Conservation (phyloP, 371 early-diverging fungal genomes). For the Vairimorpha ceranae region DNA sequence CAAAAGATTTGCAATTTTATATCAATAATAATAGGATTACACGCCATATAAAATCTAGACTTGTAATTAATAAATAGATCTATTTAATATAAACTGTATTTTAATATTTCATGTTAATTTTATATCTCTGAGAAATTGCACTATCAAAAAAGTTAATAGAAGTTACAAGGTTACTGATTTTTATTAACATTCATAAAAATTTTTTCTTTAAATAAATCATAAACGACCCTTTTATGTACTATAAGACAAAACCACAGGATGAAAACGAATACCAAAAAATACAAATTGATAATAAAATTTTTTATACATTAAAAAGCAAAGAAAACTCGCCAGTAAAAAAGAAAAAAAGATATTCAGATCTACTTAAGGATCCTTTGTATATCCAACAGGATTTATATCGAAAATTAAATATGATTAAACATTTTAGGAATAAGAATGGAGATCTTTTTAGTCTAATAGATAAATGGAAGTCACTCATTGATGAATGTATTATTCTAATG, state of each 20-base stretch:
- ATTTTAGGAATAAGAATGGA: slow-evolving; percentile 40
- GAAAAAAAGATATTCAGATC: slow-evolving; percentile 52
- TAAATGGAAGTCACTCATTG: slow-evolving; percentile 41
- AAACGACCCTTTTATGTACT: slow-evolving; percentile 22
- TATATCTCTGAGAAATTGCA: too few species aligned
- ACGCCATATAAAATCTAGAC: not conserved
- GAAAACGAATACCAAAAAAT: slow-evolving; percentile 25
- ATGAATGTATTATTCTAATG: slow-evolving; percentile 39
- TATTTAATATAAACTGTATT: not conserved
- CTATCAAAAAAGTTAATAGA: too few species aligned
- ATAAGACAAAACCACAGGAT: slow-evolving; percentile 3
- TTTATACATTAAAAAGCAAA: slow-evolving; percentile 27
- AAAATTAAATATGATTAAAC: slow-evolving; percentile 50
- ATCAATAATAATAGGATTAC: slow-evolving; percentile 18
- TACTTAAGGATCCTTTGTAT: slow-evolving; percentile 49
- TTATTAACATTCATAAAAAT: too few species aligned
- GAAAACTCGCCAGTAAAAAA: not conserved
- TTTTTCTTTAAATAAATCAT: too few species aligned
- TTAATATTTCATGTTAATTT: not conserved
- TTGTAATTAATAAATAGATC: not conserved
- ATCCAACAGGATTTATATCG: slow-evolving; percentile 44
- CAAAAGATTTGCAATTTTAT: slow-evolving; percentile 22
- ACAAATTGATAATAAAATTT: slow-evolving; percentile 31
- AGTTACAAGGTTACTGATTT: too few species aligned
- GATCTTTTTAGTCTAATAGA: slow-evolving; percentile 31